Conservation (phyloP, 495 filamentous ascomycete species). For the Lindgomyces ingoldianus region DNA sequence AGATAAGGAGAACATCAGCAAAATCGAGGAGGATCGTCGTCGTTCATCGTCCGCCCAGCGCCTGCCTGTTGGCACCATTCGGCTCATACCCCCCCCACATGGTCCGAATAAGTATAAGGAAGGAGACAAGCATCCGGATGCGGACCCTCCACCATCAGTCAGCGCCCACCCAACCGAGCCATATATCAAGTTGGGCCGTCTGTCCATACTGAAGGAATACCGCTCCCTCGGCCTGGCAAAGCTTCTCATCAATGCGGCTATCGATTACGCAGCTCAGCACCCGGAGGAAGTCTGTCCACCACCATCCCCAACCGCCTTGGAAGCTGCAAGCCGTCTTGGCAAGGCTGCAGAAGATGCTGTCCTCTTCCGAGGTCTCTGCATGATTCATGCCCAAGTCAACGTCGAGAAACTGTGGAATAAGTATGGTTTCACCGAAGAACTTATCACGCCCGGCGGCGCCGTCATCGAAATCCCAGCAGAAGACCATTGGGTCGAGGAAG, state of each 20-base stretch:
- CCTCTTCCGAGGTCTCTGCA: conserved; percentile 67
- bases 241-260: conserved; percentile 61
- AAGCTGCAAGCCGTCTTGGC: conserved; percentile 25
- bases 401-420: conserved; percentile 61
- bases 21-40: conserved; percentile 14
- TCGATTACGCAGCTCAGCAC: conserved; percentile 64
- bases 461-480: conserved; percentile 27
- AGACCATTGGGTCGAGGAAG: conserved; percentile 73
- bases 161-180: conserved; percentile 52
- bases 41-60: conserved; percentile 36
- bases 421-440: conserved; percentile 72
- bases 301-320: conserved; percentile 32
- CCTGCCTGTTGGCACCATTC: conserved; percentile 69
- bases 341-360: conserved; percentile 18
- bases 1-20: conserved; percentile 26
- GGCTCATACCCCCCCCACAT: conserved; percentile 78
- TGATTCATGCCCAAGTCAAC: conserved; percentile 71
- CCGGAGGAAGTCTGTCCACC: conserved; percentile 47
- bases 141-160: background rate
- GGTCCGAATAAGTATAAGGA: conserved; percentile 53
- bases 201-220: conserved; percentile 66
- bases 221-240: conserved; percentile 63
- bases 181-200: conserved; percentile 74
- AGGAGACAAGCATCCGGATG: background rate
- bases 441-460: conserved; percentile 55